These are phyloP conservation scores for Lentinula sp. DNA, from an alignment of 768 basidiomycete species.

Conservation along the genomic window DNA sequence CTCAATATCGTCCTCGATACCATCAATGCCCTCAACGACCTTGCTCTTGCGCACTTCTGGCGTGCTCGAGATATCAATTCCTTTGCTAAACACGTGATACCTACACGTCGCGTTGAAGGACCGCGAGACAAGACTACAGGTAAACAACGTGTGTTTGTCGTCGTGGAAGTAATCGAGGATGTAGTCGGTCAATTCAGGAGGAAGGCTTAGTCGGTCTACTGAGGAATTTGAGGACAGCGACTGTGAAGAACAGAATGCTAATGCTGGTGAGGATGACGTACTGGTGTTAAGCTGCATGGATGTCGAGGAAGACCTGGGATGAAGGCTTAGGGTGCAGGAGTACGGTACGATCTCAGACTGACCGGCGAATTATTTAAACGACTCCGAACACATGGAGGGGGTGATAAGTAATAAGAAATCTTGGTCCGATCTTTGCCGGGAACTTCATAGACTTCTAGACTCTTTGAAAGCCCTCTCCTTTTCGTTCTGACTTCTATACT, in stretches of 20 bases:
- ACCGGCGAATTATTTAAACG: too few species aligned
- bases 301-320: not conserved
- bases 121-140: not conserved
- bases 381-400: too few species aligned
- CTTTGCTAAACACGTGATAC: not conserved
- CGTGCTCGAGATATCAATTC: not conserved
- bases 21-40: not conserved
- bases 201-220: not conserved
- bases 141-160: not conserved
- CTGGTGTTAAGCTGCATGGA: not conserved
- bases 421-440: too few species aligned
- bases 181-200: not conserved
- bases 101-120: not conserved
- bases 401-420: too few species aligned
- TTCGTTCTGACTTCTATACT: too few species aligned
- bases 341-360: not conserved
- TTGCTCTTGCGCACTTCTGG: not conserved
- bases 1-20: not conserved
- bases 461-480: too few species aligned
- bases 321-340: too few species aligned
- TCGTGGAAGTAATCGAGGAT: not conserved
- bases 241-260: not conserved
- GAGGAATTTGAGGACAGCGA: not conserved
- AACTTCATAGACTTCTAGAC: too few species aligned
- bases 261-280: not conserved